Percentiles rank a stretch among this genome's conserved stretches.
Conservation (phyloP, 805 yeast genomes). For the Candida dajiaensis region DNA sequence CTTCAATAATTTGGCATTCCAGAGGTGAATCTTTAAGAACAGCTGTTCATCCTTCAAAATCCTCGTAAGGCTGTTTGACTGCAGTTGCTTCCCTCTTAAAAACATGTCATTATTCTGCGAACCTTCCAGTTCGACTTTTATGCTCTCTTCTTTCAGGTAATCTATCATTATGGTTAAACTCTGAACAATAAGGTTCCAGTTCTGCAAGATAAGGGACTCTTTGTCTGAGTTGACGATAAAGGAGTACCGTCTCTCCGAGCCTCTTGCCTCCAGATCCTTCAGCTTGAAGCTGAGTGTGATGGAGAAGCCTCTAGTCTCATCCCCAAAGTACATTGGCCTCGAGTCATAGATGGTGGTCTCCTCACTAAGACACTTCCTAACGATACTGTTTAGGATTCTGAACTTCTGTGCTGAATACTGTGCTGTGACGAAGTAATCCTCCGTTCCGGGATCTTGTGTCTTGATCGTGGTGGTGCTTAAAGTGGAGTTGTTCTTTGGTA, state of each 20-base stretch:
- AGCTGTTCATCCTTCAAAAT: conserved; percentile 47
- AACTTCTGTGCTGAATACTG: conserved; percentile 55
- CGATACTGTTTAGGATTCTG: conserved; percentile 50
- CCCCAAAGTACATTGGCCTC: conserved; percentile 61
- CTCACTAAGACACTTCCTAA: conserved; percentile 59
- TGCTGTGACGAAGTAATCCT: conserved; percentile 40
- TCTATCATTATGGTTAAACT: conserved; percentile 36
- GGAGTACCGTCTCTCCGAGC: conserved; percentile 65
- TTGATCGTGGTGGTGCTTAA: conserved; percentile 26
- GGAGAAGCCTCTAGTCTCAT: conserved; percentile 54
- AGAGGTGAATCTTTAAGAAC: conserved; percentile 54
- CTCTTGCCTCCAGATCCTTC: conserved; percentile 61
- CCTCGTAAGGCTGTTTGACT: conserved; percentile 50
- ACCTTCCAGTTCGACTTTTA: conserved; percentile 21
- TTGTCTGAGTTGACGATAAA: conserved; percentile 51
- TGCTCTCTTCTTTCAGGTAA: conserved; percentile 30
- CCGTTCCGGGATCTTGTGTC: conserved; percentile 11
- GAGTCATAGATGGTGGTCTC: conserved; percentile 56
- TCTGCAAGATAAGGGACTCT: conserved; percentile 43
- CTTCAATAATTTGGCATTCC: conserved; percentile 51
- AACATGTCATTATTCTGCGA: conserved; percentile 40
- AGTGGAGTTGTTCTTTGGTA: conserved; percentile 33
- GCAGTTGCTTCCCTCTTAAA: conserved; percentile 48
- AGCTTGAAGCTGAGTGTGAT: conserved; percentile 55
- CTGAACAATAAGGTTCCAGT: conserved; percentile 46